phyloP scores from a whole-genome alignment of 2,329 filamentous ascomycete species.

The Sporothrix brunneoviolacea region DNA sequence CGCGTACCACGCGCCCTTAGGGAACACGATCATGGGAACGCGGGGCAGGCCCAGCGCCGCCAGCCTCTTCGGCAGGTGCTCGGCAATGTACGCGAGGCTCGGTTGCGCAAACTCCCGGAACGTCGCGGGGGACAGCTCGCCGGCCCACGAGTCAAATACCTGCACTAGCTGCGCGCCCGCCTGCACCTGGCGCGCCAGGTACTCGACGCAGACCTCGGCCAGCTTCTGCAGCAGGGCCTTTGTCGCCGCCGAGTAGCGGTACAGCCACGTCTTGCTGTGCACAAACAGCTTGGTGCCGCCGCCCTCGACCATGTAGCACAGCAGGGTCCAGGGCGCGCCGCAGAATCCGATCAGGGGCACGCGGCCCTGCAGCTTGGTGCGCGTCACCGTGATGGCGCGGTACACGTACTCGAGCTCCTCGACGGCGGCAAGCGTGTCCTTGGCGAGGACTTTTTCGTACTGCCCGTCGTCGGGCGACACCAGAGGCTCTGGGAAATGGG shows the following conservation, averaged over 20 bases:
- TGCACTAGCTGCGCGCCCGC: conserved; percentile 92
- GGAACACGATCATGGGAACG: conserved; percentile 97
- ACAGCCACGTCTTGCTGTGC: conserved; percentile 94
- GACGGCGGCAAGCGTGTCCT: conserved; percentile 68
- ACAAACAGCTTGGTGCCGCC: conserved; percentile 93
- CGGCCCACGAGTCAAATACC: conserved; percentile 98
- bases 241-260: conserved; percentile 73
- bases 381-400: conserved; percentile 84
- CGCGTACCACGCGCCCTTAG: conserved; percentile 95
- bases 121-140: conserved; percentile 76
- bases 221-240: conserved; percentile 85
- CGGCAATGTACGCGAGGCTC: conserved; percentile 76
- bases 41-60: conserved; percentile 66
- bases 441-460: conserved; percentile 68
- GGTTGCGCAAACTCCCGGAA: conserved; percentile 84
- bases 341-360: conserved; percentile 96
- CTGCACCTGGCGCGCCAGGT: conserved; percentile 83
- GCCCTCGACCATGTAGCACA: conserved; percentile 99
- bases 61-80: conserved; percentile 68
- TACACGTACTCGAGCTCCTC: conserved; percentile 90
- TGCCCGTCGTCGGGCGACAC: conserved; percentile 73
- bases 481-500: conserved; percentile 84
- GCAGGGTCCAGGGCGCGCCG: conserved; percentile 90
- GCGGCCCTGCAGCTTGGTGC: conserved; percentile 77
- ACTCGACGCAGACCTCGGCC: conserved; percentile 88